Base-by-base conservation (phyloP, 2,329 filamentous ascomycete genomes). In the Ascomycota sp. region DNA sequence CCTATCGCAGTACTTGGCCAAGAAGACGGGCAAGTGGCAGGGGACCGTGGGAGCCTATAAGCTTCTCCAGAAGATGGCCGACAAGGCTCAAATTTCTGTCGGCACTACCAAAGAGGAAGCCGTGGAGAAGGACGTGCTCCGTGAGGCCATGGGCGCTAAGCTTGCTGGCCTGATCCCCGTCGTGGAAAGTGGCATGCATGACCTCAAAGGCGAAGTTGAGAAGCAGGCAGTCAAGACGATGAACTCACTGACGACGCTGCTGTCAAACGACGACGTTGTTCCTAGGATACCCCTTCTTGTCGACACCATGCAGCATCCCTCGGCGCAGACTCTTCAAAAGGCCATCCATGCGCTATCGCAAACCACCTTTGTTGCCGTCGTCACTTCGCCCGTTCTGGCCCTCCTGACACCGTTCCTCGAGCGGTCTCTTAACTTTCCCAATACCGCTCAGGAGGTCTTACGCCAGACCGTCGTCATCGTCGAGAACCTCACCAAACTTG, bases 341-440 rank as follows among this genome's bases (percentile, higher is more conserved):
- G 85, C 89, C 21, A 95, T 98, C 39, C 89, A 94, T 48, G 89
- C 85, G 27, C 65, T 98, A 27, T 94, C 85, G 4, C 82, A 92
- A 59, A 98, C 89, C 8, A 98, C 89, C n/a, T 98, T 98, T 42
- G 89, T 98, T 31, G 85, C 89, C 32, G 68, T 92, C 38, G 89
- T 98, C 42, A 94, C 83, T 9, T 94, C 86, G 7, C 89, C 89
- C 8, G 86, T 95, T 5, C 70, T 98, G 33, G 89, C 89, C 12
- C 72, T 98, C 32, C 67, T 98, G 32, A 98, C 89, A 2, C 89
- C 89, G 27, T 76, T 95, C 41, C 71, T 98, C 20, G 89, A 95
- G 58, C 77, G 89, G 42, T 82, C 85, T 12, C 68, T 98, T 36
- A 94, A 94, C 61, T 86, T 75, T 36, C 89, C 86, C 7, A 70